phyloP scores from a whole-genome alignment of 2,329 filamentous ascomycete species.

The Coniochaeta pulveracea region DNA sequence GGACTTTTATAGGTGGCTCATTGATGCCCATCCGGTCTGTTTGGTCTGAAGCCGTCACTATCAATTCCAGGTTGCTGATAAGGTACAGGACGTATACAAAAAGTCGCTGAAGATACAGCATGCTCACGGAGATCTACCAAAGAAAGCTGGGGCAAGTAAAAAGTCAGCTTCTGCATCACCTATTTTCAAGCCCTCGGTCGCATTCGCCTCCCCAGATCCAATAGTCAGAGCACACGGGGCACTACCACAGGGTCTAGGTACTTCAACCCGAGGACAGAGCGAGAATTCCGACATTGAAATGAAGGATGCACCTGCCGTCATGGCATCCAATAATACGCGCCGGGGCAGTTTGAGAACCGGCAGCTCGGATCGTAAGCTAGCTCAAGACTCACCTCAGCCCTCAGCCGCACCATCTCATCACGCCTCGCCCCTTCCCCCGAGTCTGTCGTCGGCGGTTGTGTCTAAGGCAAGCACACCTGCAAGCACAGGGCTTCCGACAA shows the following conservation, averaged over 20 bases:
- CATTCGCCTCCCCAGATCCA: not conserved
- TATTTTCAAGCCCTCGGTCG: not conserved
- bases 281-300: constrained; percentile 14
- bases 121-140: not conserved
- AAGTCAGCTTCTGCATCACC: constrained; percentile 1
- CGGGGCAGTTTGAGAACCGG: too few species aligned
- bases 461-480: not conserved
- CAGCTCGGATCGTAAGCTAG: too few species aligned
- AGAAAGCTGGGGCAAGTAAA: constrained; percentile 5
- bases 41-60: not conserved
- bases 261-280: not conserved
- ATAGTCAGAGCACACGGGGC: not conserved
- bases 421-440: not conserved
- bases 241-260: not conserved
- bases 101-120: constrained; percentile 4
- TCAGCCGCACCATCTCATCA: too few species aligned
- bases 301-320: constrained; percentile 12
- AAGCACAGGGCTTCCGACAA: constrained; percentile 8
- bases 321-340: too few species aligned
- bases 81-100: not conserved
- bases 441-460: too few species aligned
- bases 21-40: constrained; percentile 26
- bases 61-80: not conserved
- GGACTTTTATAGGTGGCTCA: constrained; percentile 37
- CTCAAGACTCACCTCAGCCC: too few species aligned